Evolutionary conservation across 495 filamentous ascomycete species (phyloP), one percentile per base, ranked within the genome.

Genomic region (Penicillium salamii): DNA sequence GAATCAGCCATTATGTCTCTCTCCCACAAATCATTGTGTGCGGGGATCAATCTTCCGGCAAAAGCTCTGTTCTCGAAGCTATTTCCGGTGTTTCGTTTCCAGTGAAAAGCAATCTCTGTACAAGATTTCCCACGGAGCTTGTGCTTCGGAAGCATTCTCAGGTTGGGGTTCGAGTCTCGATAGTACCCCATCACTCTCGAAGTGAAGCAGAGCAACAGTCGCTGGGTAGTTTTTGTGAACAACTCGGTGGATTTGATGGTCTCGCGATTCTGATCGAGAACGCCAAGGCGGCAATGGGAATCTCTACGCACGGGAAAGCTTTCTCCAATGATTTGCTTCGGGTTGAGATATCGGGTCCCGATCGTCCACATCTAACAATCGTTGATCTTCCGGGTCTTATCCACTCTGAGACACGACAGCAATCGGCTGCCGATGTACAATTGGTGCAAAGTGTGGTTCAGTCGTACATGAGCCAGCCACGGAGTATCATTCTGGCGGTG

Each of bases 41-140:
- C 51, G 82, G 84, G 5, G 77, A 84, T 62, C 80, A 86, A 47
- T 84, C 77, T 2, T 70, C 70, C 13, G 83, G 82, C 5, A 86
- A 85, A 52, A 84, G 80, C 61, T 87, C 84, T 0, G 80, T 86
- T 3, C 71, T 87, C 0, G 85, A 87, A 52, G 81, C 82, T 4
- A 77, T 88, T 17, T 84, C 83, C 4, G 79, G 79, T 24, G 74
- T 87, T 14, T 64, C 75, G 3, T 87, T 88, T 53, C 80, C 80
- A 0, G 63, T 60, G 0, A 73, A 73, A 23, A 73, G 74, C 44
- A 77, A 60, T 36, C 61, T 83, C 0, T 81, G 78, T 52, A 83
- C 81, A 1, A 61, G 78, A 24, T 84, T 84, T 52, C 72, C 80
- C 8, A 84, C 76, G 1, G 78, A 85, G 50, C 48, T 85, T 7